Conservation (phyloP, 768 basidiomycete genomes). For the Rhodosporidiobolus odoratus region DNA sequence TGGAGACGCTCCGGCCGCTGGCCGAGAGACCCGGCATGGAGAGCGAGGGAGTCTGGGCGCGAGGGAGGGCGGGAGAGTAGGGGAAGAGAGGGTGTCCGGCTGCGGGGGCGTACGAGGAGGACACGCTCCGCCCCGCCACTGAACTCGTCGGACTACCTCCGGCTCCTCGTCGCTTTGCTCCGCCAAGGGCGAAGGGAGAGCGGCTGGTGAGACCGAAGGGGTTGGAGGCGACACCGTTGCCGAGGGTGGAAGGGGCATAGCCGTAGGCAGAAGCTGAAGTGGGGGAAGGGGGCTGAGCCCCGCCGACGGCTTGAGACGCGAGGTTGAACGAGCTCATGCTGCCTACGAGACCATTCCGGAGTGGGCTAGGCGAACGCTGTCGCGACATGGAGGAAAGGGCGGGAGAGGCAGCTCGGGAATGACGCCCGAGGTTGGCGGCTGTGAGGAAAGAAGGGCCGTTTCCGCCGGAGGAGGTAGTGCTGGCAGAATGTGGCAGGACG, state of each 20-base stretch:
- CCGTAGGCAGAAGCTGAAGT: neutral
- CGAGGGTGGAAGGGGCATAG: conserved; percentile 2
- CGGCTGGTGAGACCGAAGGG: conserved; percentile 29
- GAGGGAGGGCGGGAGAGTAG: conserved; percentile 27
- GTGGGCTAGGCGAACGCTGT: conserved; percentile 24
- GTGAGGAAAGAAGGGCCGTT: conserved; percentile 22
- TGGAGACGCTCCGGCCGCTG: too few species aligned
- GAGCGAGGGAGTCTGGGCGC: conserved; percentile 17
- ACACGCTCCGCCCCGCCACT: neutral
- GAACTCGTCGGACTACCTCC: conserved; percentile 2
- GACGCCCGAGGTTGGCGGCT: conserved; percentile 16
- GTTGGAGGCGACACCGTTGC: conserved; percentile 16
- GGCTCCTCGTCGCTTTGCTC: neutral
- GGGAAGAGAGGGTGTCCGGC: conserved; percentile 31
- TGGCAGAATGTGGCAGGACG: conserved; percentile 13
- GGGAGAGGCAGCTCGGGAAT: conserved; percentile 24
- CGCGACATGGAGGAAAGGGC: conserved; percentile 18
- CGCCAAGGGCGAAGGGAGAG: conserved; percentile 27
- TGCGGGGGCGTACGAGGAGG: neutral
- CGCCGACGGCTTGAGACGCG: neutral
- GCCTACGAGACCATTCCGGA: conserved; percentile 29
- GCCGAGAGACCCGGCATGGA: neutral
- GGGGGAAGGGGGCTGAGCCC: conserved; percentile 9
- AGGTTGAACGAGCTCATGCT: conserved; percentile 35
- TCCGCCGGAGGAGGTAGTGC: neutral